Evolutionary conservation across 495 filamentous ascomycete genomes (phyloP), one percentile per base, ranked within the genome.

Genomic region (Pyrenula aspistea): DNA sequence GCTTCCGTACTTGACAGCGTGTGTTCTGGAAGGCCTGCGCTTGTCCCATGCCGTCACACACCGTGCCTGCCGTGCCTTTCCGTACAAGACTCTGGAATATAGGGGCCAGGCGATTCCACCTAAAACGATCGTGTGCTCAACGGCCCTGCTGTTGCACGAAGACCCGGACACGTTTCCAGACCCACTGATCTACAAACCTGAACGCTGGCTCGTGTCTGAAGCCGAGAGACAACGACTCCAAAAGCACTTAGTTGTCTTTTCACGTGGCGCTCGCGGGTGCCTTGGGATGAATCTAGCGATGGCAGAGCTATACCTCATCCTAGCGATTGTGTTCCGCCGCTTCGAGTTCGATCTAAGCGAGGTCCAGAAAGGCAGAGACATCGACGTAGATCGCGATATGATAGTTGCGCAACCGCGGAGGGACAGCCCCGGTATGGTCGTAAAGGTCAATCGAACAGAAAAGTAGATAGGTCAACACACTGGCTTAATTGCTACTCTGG

Each of bases 11-110:
- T 63, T 79, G 2, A 59, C 63, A 12, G 76, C 70, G 12, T 62
- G 73, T 25, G 67, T 79, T 52, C 64, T 74, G 12, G 75, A 80
- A 54, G 64, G 64, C 20, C 56, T 77, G 21, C 65, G 77, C 0
- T 63, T 76, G 2, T 67, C 63, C 49, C 62, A 67, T 48, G 67
- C 65, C 2, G 55, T 61, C 10, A 55, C 61, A n/a, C 57, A 61
- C n/a, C 65, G 68, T 2, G 49, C 62, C 15, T 58, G 56, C 25
- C 67, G 70, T 19, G 55, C 63, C 15, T 58, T 60, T 42, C 57
- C 62, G 2, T 51, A 69, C 49, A 54, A 58, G 2, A 22, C 56
- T 25, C 25, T 69, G 21, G 21, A 36, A 2, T 70, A 60, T 51
- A 36, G 58, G 12, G 25, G 56, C 50, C 36, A 53, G 21, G 59